Conservation (phyloP, 352 stramenopile genomes). For the Phytophthora fragariaefolia region DNA sequence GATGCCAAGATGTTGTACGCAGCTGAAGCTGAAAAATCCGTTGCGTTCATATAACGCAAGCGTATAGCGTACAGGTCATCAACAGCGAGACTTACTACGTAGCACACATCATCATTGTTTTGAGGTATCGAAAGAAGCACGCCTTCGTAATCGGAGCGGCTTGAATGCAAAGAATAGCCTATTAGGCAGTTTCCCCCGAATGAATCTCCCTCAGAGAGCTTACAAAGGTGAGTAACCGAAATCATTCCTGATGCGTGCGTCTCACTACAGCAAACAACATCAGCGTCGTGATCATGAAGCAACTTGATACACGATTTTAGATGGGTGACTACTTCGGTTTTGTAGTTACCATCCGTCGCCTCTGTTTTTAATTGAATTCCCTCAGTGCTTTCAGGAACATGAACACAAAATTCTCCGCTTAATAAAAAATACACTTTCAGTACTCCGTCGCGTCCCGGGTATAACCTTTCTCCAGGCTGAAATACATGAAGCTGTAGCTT, state of each 20-base stretch:
- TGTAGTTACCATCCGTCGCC: not conserved
- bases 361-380: constrained; percentile 15
- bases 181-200: constrained; percentile 45
- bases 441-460: constrained; percentile 12
- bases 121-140: constrained; percentile 43
- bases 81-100: constrained; percentile 35
- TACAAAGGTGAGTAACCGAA: constrained; percentile 39
- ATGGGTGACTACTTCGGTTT: not conserved
- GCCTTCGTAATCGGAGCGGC: constrained; percentile 25
- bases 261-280: constrained; percentile 3
- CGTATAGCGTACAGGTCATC: constrained; percentile 36
- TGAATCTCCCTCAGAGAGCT: constrained; percentile 38
- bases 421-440: constrained; percentile 48
- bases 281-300: not conserved
- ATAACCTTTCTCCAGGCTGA: constrained; percentile 41
- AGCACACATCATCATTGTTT: constrained; percentile 7
- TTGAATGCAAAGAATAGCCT: not conserved
- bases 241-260: not conserved
- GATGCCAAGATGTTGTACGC: constrained; percentile 33
- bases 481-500: constrained; percentile 42
- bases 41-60: constrained; percentile 33
- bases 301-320: not conserved
- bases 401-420: constrained; percentile 48
- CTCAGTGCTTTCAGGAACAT: constrained; percentile 25
- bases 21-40: constrained; percentile 31